Base-by-base conservation (phyloP, 345 rosid genomes). In the Pelargonium nanum region DNA sequence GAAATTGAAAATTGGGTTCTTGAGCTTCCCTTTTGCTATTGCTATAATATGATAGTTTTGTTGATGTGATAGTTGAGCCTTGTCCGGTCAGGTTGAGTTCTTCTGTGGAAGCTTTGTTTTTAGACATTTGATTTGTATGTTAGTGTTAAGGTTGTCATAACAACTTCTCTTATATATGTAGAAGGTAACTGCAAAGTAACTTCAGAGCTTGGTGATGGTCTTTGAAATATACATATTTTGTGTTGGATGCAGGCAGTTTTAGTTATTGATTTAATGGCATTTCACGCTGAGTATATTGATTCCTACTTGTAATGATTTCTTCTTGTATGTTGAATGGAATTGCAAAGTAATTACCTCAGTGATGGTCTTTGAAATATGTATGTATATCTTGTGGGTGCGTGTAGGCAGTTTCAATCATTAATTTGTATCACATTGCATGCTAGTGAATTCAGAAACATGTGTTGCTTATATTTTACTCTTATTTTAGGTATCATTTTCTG, bases 401-500 rank as follows among this genome's bases (percentile, higher is more conserved):
- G 32, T 7, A 28, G 32, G 4, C 32, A 28, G 32, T 40, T 40
- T 40, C 16, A 40, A 17, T 17, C 15, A 40, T 40, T 40, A 40
- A 40, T 12, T 40, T 6, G 16, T 12, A 12, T 40, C 48, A 40
- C 15, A 40, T 7, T 7, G 32, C 32, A 2, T 28, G 7, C n/a
- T n/a, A 28, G 7, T 28, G 9, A 17, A 40, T 40, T 40, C 48
- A 2, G 48, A 40, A 28, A 2, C 32, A 28, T 28, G n/a, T 28
- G 32, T 3, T 28, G 32, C 20, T 19, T 64, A 23, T 9, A 8
- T 55, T 22, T 25, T 13, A 22, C 17, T 55, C 26, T 6, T 68
- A 8, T 67, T 72, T 69, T 87, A 93, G 99, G 97, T 53, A 68
- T 75, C 67, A 30, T 85, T 61, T 76, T 89, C 65, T 87, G 88